Evolutionary conservation across 176 grass and related monocot species (phyloP).

Genomic region (Typha latifolia): DNA sequence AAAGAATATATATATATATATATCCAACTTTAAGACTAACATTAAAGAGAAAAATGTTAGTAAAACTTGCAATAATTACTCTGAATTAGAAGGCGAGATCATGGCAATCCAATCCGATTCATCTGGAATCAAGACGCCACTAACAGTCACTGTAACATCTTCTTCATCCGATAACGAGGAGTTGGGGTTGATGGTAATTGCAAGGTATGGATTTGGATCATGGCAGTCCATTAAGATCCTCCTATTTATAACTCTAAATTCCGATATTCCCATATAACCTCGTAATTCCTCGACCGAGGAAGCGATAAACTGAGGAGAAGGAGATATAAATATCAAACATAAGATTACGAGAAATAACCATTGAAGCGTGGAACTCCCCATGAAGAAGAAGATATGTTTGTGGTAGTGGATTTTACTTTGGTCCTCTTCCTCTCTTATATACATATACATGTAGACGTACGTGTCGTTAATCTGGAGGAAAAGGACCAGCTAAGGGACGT

Average conservation of each 20-base stretch:
- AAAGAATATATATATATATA: neutral
- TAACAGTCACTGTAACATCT: slow-evolving; percentile 47
- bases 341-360: neutral
- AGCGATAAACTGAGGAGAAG: neutral
- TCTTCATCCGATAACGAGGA: slow-evolving; percentile 44
- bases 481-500: too few relatives aligned
- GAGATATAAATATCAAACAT: neutral
- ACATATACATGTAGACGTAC: neutral
- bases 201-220: slow-evolving; percentile 33
- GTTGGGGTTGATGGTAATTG: slow-evolving; percentile 25
- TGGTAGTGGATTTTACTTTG: neutral
- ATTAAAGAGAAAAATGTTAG: neutral
- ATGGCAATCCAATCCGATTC: slow-evolving; percentile 62
- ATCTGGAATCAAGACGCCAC: slow-evolving; percentile 34
- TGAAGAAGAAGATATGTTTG: neutral
- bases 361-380: too few relatives aligned
- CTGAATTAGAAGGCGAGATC: slow-evolving; percentile 73
- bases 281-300: neutral
- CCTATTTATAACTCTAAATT: slow-evolving; percentile 71
- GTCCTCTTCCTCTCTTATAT: neutral
- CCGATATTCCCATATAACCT: slow-evolving; percentile 30
- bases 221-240: slow-evolving; percentile 40
- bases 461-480: too few relatives aligned
- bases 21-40: neutral
- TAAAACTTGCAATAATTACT: slow-evolving; percentile 17